Base-by-base conservation (phyloP, 1,139 yeast genomes). In the Kluyveromyces sp. region DNA sequence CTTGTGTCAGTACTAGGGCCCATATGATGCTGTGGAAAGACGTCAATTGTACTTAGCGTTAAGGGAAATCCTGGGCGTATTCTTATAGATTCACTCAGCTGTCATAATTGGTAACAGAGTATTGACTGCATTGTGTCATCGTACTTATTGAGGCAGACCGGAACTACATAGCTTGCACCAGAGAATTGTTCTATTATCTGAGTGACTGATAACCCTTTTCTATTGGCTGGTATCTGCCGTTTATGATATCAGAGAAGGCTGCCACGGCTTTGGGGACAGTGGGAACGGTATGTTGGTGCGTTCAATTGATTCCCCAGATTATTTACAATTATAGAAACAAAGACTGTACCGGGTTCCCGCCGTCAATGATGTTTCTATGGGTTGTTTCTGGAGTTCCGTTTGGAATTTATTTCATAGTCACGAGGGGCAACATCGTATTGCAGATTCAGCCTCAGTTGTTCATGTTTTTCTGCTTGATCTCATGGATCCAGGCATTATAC, bases 221-320 rank as follows among this genome's bases (percentile, higher is more conserved):
- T n/a, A n/a, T n/a, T n/a, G n/a, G n/a, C n/a, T n/a, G n/a, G n/a
- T n/a, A n/a, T n/a, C n/a, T n/a, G n/a, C n/a, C n/a, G n/a, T n/a
- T n/a, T 15, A 35, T 35, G 39, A n/a, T n/a, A 22, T 55, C 61
- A 15, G 59, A 57, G 29, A 40, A 47, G 30, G 86, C 86, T 1
- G 78, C 85, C 20, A 86, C 85, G 42, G 88, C 84, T 7, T 71
- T 87, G 47, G 96, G 86, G n/a, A 86, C 95, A 7, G 71, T 83
- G 2, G 96, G 95, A 13, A 88, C 96, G 0, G 77, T 88, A 3
- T 73, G 85, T 49, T 89, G 96, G 96, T 88, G 96, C 63, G 68
- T 88, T 50, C 96, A 89, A 64, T 68, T 88, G 52, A 71, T 86
- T 2, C 96, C 97, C 2, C 97, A 88, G 61, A 80, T 88, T 42